Evolutionary conservation across 805 yeast species (phyloP).

Genomic region (Hanseniaspora nectarophila): DNA sequence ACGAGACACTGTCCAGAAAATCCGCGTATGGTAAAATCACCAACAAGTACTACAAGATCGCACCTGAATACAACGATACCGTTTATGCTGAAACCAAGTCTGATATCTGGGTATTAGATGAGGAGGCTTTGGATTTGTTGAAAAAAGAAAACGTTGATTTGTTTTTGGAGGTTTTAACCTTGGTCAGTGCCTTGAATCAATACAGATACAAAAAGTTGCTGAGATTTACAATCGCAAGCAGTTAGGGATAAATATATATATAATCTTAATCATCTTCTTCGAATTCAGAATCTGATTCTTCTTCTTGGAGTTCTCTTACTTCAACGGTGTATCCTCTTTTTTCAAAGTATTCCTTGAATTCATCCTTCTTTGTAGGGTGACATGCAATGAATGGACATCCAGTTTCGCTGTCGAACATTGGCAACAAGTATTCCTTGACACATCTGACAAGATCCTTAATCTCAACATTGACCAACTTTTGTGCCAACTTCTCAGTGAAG

Average conservation of each 20-base stretch:
- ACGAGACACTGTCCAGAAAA: slow-evolving; percentile 40
- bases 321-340: slow-evolving; percentile 6
- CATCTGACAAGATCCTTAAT: slow-evolving; percentile 23
- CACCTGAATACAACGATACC: slow-evolving; percentile 34
- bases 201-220: slow-evolving; percentile 65
- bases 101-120: slow-evolving; percentile 56
- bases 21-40: slow-evolving; percentile 42
- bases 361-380: slow-evolving; percentile 14
- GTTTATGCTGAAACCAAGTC: slow-evolving; percentile 51
- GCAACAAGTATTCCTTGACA: slow-evolving; percentile 48
- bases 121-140: slow-evolving; percentile 36
- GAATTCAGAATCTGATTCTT: neutral
- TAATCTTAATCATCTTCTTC: neutral
- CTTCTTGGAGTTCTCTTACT: slow-evolving; percentile 5
- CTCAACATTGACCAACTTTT: neutral
- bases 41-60: slow-evolving; percentile 25
- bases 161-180: slow-evolving; percentile 51
- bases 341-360: slow-evolving; percentile 3
- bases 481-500: neutral
- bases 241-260: slow-evolving; percentile 25
- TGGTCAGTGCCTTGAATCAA: slow-evolving; percentile 51
- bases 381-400: slow-evolving; percentile 13
- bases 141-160: slow-evolving; percentile 39
- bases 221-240: slow-evolving; percentile 60
- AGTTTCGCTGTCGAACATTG: slow-evolving; percentile 38